Evolutionary conservation across 768 basidiomycete genomes (phyloP).

Genomic region (Boletus rubropictus): DNA sequence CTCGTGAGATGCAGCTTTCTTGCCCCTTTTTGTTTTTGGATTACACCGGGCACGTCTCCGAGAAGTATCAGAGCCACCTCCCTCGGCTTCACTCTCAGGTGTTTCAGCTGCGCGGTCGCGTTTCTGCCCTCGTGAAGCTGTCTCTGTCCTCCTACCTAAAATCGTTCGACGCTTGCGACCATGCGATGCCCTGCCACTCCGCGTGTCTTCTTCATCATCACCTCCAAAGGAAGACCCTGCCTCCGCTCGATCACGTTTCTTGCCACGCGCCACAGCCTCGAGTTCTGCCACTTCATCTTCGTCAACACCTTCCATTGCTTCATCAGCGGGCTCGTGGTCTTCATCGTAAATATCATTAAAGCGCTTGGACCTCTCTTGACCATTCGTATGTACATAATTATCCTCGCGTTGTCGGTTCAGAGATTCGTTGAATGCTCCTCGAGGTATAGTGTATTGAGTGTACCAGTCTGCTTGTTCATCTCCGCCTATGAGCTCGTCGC

Average conservation of each 20-base stretch:
- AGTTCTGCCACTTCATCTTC: conserved; percentile 40
- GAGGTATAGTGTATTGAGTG: conserved; percentile 27
- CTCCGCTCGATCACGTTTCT: conserved; percentile 72
- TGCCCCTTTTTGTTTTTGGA: conserved; percentile 51
- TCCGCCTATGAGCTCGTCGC: conserved; percentile 42
- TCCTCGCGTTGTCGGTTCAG: conserved; percentile 40
- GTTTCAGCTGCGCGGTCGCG: conserved; percentile 56
- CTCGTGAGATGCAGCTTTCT: conserved; percentile 37
- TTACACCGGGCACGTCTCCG: conserved; percentile 4
- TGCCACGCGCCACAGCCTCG: conserved; percentile 41
- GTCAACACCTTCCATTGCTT: conserved; percentile 35
- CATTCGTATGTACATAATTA: conserved; percentile 33
- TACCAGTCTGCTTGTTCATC: conserved; percentile 43
- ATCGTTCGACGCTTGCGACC: conserved; percentile 55
- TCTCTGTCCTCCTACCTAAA: conserved; percentile 48
- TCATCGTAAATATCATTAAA: conserved; percentile 44
- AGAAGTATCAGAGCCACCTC: conserved; percentile 9
- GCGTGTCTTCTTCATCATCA: conserved; percentile 41
- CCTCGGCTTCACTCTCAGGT: conserved; percentile 31
- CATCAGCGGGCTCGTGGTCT: conserved; percentile 35
- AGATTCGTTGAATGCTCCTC: conserved; percentile 48
- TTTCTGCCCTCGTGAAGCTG: conserved; percentile 51
- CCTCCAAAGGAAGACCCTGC: conserved; percentile 67
- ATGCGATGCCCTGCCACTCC: conserved; percentile 39
- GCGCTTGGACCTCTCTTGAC: conserved; percentile 39